phyloP scores from a whole-genome alignment of 768 basidiomycete species.

The Suillus subaureus region DNA sequence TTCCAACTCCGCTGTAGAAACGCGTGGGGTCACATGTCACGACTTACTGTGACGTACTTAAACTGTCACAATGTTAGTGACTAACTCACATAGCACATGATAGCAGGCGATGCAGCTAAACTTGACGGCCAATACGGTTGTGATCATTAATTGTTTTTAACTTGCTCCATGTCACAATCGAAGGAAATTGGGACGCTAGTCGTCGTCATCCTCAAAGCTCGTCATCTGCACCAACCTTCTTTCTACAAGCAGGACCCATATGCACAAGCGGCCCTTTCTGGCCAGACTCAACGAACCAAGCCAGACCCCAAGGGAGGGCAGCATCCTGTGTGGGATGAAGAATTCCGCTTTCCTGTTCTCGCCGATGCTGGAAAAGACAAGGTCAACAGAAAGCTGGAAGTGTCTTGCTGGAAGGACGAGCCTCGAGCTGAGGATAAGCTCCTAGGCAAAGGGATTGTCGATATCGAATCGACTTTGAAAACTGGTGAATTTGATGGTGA shows the following conservation, averaged over 20 bases:
- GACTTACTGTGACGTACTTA: neutral
- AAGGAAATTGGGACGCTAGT: constrained; percentile 79
- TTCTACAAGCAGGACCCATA: constrained; percentile 94
- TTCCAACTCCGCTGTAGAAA: constrained; percentile 23
- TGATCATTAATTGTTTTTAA: constrained; percentile 5
- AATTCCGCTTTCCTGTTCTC: constrained; percentile 75
- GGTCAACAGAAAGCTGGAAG: constrained; percentile 56
- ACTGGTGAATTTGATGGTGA: constrained; percentile 91
- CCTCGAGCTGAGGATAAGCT: constrained; percentile 66
- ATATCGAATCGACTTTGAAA: constrained; percentile 77
- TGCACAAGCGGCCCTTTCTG: constrained; percentile 62
- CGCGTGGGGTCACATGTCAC: constrained; percentile 5
- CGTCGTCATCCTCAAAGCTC: constrained; percentile 83
- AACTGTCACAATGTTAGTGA: neutral
- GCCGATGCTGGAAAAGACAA: constrained; percentile 54
- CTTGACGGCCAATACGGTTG: neutral
- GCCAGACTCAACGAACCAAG: constrained; percentile 66
- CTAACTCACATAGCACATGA: neutral
- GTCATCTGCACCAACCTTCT: constrained; percentile 80
- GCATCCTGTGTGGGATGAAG: constrained; percentile 91
- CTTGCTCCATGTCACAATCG: constrained; percentile 29
- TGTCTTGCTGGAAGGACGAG: constrained; percentile 84
- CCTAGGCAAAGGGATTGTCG: constrained; percentile 74
- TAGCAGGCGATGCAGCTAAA: neutral
- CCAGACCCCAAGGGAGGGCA: constrained; percentile 88